Evolutionary conservation across 1,139 yeast species (phyloP), one percentile per base, ranked within the genome.

Genomic region (Kurtzmaniella quercitrusa): DNA sequence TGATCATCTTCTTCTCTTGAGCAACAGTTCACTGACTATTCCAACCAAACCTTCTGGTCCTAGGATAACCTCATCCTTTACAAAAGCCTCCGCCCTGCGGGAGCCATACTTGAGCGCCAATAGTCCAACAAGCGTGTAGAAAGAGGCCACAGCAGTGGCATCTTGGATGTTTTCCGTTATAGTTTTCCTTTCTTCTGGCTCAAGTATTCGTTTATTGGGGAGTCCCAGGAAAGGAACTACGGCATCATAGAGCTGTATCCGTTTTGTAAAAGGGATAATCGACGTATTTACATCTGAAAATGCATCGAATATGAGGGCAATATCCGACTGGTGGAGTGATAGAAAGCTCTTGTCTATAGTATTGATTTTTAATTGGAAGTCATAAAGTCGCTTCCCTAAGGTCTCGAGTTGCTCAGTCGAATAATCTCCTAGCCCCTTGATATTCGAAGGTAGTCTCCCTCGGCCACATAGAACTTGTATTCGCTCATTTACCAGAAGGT

Each of bases 111-210:
- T 70, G 8, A 57, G 44, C n/a, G 56, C 51, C 11, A 70, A 44
- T 18, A 73, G 27, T 1, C 78, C 78, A 7, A 72, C 49, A 62
- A 73, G 52, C 2, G 73, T 65, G 48, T 66, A 66, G 46, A 73
- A 72, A 40, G 73, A 62, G 6, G 70, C 73, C 6, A 70, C 53
- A 25, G 62, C 48, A 0, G 75, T 57, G 10, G 53, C 49, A 21
- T 64, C 62, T 21, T 51, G 48, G 2, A 71, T 57, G 19, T 39
- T 43, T 5, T 39, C 25, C 39, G 50, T 47, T 37, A 44, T 48
- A 5, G 34, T 40, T 11, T 46, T 34, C 34, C 48, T 50, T 15
- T 48, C 51, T 6, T 49, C 51, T 11, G 27, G 33, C 9, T 34
- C 34, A 6, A 41, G 31, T 3, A 23, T 16, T 14, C n/a, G 19